These are phyloP conservation scores for Solanum tarapatanum DNA, from an alignment of 257 asterid genomes.

Conservation along the genomic window DNA sequence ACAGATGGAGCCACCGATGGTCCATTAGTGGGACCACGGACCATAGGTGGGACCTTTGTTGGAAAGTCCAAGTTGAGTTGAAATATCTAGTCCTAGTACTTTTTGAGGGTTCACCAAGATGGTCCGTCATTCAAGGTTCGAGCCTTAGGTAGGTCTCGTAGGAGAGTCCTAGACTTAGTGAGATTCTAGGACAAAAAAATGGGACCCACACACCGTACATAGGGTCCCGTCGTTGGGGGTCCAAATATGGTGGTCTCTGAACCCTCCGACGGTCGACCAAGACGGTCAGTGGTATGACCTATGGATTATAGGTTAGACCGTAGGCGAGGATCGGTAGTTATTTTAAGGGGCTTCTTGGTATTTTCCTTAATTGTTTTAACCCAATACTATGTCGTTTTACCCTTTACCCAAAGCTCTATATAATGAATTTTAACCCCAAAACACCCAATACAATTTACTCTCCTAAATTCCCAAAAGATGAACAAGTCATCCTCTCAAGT, in stretches of 20 bases:
- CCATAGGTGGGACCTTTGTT: not conserved
- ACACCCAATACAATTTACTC: not conserved
- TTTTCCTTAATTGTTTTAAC: not conserved
- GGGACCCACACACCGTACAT: not conserved
- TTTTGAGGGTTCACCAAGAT: not conserved
- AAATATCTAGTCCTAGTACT: not conserved
- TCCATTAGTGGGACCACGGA: not conserved
- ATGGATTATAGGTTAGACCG: not conserved
- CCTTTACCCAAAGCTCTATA: not conserved
- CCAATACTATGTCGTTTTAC: not conserved
- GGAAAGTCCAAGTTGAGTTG: not conserved
- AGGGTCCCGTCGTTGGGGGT: not conserved
- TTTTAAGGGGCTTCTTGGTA: not conserved
- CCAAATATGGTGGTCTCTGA: not conserved
- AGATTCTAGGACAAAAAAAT: not conserved
- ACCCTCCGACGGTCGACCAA: not conserved
- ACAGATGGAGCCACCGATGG: not conserved
- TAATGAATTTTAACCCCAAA: not conserved
- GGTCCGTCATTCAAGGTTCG: not conserved
- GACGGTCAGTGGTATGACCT: not conserved
- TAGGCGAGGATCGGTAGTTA: not conserved
- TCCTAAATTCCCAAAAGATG: not conserved
- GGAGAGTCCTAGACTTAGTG: not conserved
- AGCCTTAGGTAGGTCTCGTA: not conserved
- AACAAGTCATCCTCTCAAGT: not conserved